phyloP scores from a whole-genome alignment of 176 grass and related monocot genomes.

The Dendrocalamus sinicus region DNA sequence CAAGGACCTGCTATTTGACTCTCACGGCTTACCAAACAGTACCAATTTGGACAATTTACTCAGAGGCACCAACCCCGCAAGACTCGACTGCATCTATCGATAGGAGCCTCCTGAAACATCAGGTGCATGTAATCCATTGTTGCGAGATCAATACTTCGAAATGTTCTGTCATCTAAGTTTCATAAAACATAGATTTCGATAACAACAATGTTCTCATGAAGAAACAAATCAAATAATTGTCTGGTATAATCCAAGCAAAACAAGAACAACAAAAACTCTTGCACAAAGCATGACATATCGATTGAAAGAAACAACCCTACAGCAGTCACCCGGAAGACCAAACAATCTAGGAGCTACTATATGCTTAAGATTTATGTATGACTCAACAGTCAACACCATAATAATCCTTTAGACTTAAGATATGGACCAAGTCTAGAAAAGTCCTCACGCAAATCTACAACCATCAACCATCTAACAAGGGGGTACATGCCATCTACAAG shows the following conservation, averaged over 20 bases:
- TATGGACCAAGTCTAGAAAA: not conserved
- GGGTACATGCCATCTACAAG: not conserved
- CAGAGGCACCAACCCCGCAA: not conserved
- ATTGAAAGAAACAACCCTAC: not conserved
- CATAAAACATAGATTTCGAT: not conserved
- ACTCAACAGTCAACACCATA: not conserved
- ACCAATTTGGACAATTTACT: constrained; percentile 4
- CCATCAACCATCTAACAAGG: not conserved
- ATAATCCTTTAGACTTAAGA: not conserved
- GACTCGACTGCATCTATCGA: not conserved
- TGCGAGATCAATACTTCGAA: not conserved
- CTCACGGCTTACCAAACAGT: not conserved
- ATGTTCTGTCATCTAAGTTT: not conserved
- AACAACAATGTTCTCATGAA: not conserved
- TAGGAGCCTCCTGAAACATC: not conserved
- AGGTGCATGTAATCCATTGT: not conserved
- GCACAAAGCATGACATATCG: not conserved
- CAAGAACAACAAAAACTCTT: not conserved
- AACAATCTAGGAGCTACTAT: constrained; percentile 3
- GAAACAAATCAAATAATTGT: not conserved
- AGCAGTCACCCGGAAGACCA: not conserved
- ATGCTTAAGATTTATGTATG: not conserved
- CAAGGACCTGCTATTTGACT: not conserved
- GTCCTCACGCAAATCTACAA: not conserved
- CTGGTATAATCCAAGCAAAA: constrained; percentile 4